These are phyloP conservation scores for Lyophyllum decastes DNA, from an alignment of 768 basidiomycete genomes.

Conservation along the genomic window DNA sequence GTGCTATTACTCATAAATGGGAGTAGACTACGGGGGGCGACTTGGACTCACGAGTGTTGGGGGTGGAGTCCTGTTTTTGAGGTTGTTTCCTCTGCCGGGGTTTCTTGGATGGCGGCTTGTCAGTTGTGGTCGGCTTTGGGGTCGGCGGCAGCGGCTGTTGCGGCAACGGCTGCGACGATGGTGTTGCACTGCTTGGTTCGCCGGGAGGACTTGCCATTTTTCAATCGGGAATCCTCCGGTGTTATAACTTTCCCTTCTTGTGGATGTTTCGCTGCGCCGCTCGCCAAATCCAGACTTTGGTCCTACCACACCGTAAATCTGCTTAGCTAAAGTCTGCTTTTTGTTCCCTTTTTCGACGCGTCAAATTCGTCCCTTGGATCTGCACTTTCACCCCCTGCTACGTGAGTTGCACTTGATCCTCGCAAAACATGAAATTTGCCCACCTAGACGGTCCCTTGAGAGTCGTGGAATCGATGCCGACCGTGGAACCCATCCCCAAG, in stretches of 20 bases:
- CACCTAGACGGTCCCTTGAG: constrained; percentile 6
- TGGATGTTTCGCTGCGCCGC: constrained; percentile 30
- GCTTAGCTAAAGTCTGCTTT: constrained; percentile 38
- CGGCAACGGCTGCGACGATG: constrained; percentile 44
- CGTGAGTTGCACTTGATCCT: background rate
- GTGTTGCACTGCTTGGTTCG: constrained; percentile 38
- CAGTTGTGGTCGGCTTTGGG: constrained; percentile 36
- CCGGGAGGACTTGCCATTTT: constrained; percentile 54
- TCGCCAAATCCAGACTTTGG: constrained; percentile 31
- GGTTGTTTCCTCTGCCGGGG: constrained; percentile 52
- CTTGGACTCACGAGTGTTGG: constrained; percentile 17
- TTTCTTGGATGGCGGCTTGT: constrained; percentile 52
- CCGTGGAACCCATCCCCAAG: constrained; percentile 8
- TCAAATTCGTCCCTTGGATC: constrained; percentile 3
- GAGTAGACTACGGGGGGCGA: constrained; percentile 20
- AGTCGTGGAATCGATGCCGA: constrained; percentile 11
- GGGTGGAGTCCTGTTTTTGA: constrained; percentile 20
- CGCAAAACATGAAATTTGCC: constrained; percentile 2
- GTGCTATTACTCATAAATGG: constrained; percentile 18
- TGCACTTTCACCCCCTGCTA: background rate
- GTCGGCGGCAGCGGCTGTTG: constrained; percentile 46
- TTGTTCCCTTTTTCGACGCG: constrained; percentile 12
- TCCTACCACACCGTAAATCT: constrained; percentile 37
- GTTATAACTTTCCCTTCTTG: constrained; percentile 40
- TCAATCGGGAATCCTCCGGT: constrained; percentile 33